phyloP scores from a whole-genome alignment of 2,329 filamentous ascomycete genomes.

The Colletotrichum tropicale region DNA sequence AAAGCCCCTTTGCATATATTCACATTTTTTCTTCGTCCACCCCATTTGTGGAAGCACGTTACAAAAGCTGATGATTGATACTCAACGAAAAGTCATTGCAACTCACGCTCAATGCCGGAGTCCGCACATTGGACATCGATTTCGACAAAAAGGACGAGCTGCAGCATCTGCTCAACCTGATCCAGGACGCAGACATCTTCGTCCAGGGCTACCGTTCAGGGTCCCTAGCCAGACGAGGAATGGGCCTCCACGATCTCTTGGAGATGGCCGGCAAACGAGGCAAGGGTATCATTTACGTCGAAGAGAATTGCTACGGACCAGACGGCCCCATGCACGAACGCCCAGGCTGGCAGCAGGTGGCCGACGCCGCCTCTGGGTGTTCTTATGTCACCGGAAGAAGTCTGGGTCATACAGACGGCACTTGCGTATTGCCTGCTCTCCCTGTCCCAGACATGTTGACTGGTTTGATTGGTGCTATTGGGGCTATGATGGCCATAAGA shows the following conservation, averaged over 20 bases:
- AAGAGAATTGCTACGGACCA: not conserved
- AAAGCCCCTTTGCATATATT: too few relatives aligned
- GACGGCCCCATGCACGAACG: not conserved
- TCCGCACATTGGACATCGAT: not conserved
- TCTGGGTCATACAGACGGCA: not conserved
- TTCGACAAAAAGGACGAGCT: not conserved
- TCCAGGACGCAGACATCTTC: not conserved
- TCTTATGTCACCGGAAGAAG: not conserved
- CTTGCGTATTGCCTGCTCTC: not conserved
- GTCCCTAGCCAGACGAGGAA: not conserved
- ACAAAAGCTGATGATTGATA: too few relatives aligned
- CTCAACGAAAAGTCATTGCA: too few relatives aligned
- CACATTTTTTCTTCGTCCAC: too few relatives aligned
- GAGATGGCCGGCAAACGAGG: not conserved
- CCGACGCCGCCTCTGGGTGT: not conserved
- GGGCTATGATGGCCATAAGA: not conserved
- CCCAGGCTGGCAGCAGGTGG: not conserved
- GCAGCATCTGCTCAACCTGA: not conserved
- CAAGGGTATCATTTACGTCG: not conserved
- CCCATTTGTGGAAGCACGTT: too few relatives aligned
- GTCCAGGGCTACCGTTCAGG: not conserved
- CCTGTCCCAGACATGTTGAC: not conserved
- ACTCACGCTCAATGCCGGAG: not conserved
- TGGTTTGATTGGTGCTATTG: not conserved
- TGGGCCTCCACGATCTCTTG: not conserved